phyloP scores from a whole-genome alignment of 2,329 filamentous ascomycete genomes.

The Arthroderma sp. region DNA sequence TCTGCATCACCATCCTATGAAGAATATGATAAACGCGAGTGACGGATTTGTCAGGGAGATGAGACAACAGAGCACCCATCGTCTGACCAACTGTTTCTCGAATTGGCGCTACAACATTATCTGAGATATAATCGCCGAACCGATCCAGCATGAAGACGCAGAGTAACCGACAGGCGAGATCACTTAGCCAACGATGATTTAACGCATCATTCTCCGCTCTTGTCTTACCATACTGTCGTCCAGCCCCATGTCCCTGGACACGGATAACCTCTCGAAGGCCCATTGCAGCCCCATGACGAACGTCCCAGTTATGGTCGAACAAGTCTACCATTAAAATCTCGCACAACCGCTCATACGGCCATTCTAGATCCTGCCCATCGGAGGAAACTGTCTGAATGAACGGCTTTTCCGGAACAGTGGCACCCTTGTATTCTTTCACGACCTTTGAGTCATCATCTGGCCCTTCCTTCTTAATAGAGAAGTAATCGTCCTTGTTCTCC shows the following conservation, averaged over 20 bases:
- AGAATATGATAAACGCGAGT: constrained; percentile 74
- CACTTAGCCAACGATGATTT: constrained; percentile 82
- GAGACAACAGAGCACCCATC: constrained; percentile 74
- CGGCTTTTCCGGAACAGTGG: constrained; percentile 67
- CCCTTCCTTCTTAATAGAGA: constrained; percentile 69
- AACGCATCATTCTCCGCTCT: constrained; percentile 62
- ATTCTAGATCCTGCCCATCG: constrained; percentile 66
- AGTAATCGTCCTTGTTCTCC: constrained; percentile 66
- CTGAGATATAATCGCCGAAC: constrained; percentile 94
- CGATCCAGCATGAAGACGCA: constrained; percentile 95
- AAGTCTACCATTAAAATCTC: constrained; percentile 89
- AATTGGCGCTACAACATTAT: constrained; percentile 92
- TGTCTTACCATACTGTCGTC: constrained; percentile 58
- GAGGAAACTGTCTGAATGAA: constrained; percentile 62
- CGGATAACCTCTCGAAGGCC: constrained; percentile 81
- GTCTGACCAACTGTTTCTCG: constrained; percentile 92
- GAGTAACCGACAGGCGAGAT: constrained; percentile 85
- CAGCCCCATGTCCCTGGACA: constrained; percentile 82
- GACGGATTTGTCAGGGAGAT: constrained; percentile 67
- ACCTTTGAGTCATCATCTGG: constrained; percentile 85
- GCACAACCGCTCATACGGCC: constrained; percentile 88
- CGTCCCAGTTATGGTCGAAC: constrained; percentile 90
- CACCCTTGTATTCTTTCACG: constrained; percentile 89
- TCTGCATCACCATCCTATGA: constrained; percentile 83
- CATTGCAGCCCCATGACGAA: constrained; percentile 90